Conservation (phyloP, 176 grass and related monocot species). For the Olyra latifolia region DNA sequence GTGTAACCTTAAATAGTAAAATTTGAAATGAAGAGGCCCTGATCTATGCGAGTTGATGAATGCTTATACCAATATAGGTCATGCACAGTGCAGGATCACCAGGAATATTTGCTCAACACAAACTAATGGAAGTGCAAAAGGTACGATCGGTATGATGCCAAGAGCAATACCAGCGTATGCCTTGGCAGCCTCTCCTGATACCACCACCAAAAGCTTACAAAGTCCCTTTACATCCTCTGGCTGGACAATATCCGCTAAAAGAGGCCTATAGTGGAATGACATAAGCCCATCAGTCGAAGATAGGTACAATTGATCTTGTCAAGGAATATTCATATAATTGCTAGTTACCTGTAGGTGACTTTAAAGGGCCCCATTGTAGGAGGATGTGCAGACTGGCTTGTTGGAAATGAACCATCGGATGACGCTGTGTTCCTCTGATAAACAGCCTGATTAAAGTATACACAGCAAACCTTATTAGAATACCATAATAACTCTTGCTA, state of each 20-base stretch:
- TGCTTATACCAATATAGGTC: conserved; percentile 12
- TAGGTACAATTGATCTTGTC: conserved; percentile 6
- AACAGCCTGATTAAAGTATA: conserved; percentile 38
- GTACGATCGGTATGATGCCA: conserved; percentile 6
- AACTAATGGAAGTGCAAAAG: conserved; percentile 19
- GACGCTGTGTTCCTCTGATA: conserved; percentile 54
- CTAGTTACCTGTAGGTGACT: conserved; percentile 83
- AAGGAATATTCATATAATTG: conserved; percentile 19
- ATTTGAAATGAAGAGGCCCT: conserved; percentile 1
- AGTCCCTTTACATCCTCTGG: conserved; percentile 76
- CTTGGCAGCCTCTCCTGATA: conserved; percentile 67
- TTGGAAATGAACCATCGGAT: conserved; percentile 46
- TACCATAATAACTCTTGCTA: conserved; percentile 11
- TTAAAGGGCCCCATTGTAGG: conserved; percentile 61
- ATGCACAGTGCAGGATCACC: background rate
- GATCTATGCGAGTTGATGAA: conserved; percentile 28
- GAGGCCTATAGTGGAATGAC: conserved; percentile 63
- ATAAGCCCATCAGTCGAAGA: conserved; percentile 42
- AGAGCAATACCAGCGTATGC: conserved; percentile 60
- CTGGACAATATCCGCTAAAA: conserved; percentile 92
- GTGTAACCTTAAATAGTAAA: background rate
- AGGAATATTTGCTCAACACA: conserved; percentile 6
- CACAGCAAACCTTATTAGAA: conserved; percentile 9
- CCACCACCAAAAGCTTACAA: conserved; percentile 80
- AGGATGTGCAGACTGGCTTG: conserved; percentile 48